phyloP scores from a whole-genome alignment of 2,329 filamentous ascomycete species.

The Apiospora aurea region DNA sequence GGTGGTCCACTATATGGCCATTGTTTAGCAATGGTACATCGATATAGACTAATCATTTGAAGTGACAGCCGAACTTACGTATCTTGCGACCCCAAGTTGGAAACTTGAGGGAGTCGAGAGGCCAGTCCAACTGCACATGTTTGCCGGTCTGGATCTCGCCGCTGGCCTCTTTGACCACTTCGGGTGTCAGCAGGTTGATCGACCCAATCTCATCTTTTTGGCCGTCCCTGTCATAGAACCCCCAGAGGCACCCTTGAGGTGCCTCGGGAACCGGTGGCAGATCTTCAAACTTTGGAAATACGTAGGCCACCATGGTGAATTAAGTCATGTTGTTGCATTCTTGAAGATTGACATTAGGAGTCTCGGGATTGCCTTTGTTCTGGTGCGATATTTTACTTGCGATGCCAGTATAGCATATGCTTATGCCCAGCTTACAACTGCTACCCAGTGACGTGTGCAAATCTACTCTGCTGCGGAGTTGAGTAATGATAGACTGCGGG shows the following conservation, averaged over 20 bases:
- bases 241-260: slow-evolving; percentile 3
- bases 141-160: background rate
- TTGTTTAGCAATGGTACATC: background rate
- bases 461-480: background rate
- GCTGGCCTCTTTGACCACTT: slow-evolving; percentile 8
- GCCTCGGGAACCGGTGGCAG: background rate
- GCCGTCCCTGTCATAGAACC: background rate
- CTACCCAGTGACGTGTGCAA: background rate
- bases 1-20: background rate
- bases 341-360: background rate
- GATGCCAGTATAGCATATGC: background rate
- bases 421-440: background rate
- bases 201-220: slow-evolving; percentile 2
- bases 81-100: background rate
- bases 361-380: no score
- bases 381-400: background rate
- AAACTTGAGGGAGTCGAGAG: slow-evolving; percentile 8
- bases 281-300: slow-evolving; percentile 9
- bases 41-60: background rate
- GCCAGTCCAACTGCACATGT: slow-evolving; percentile 9
- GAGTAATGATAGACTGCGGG: background rate
- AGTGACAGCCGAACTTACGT: background rate
- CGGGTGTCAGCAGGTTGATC: background rate
- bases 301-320: background rate
- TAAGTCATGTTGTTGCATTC: background rate